These are phyloP conservation scores for Amauroascus niger DNA, from an alignment of 2,329 filamentous ascomycete genomes.

Conservation along the genomic window DNA sequence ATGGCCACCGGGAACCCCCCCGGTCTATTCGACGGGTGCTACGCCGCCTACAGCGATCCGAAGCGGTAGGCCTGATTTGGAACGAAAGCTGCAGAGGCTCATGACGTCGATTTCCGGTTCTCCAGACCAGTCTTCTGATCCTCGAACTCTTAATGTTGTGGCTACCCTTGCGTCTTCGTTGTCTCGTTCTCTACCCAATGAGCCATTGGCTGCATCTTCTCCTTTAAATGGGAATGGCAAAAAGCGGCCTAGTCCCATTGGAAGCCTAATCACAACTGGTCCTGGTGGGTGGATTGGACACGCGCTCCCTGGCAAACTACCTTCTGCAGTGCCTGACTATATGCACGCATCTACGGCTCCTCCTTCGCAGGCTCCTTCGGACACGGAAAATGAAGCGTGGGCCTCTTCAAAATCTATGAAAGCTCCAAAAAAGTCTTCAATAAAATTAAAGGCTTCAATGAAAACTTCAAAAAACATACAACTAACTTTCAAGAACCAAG, in stretches of 20 bases:
- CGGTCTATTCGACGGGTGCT: conserved; percentile 44
- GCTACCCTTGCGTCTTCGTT: conserved; percentile 37
- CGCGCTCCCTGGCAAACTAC: conserved; percentile 20
- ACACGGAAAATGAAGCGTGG: conserved; percentile 32
- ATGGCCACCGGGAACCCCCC: conserved; percentile 42
- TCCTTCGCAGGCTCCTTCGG: conserved; percentile 28
- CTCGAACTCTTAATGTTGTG: conserved; percentile 36
- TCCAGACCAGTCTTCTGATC: conserved; percentile 33
- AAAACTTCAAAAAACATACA: conserved; percentile 31
- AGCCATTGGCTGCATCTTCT: conserved; percentile 36
- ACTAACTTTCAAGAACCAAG: conserved; percentile 47
- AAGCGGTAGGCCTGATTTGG: conserved; percentile 30
- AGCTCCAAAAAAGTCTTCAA: background rate
- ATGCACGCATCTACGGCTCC: conserved; percentile 24
- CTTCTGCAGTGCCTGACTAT: conserved; percentile 25
- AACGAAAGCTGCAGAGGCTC: conserved; percentile 36
- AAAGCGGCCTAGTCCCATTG: conserved; percentile 31
- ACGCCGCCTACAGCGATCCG: conserved; percentile 43
- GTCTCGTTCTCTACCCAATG: conserved; percentile 39
- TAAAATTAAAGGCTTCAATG: background rate
- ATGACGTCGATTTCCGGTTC: conserved; percentile 34
- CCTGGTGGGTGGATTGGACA: conserved; percentile 25
- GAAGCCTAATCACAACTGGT: conserved; percentile 27
- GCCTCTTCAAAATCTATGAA: conserved; percentile 21
- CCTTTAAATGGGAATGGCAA: conserved; percentile 26